These are phyloP conservation scores for Madurella mycetomatis DNA, from an alignment of 2,329 filamentous ascomycete genomes.

Conservation along the genomic window DNA sequence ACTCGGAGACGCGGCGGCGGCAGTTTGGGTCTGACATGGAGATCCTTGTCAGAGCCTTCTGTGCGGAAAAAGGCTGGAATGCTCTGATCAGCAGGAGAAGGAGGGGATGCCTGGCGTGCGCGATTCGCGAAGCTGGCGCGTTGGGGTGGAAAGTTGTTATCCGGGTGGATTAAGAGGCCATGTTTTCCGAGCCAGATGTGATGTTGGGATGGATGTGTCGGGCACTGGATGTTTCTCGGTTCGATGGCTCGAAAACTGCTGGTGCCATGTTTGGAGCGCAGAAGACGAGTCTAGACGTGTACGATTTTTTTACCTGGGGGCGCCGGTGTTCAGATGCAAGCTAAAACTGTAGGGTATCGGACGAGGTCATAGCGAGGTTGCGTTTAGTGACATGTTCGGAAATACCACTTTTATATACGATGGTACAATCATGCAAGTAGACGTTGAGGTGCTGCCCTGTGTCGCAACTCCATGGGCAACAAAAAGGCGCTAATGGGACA, in stretches of 20 bases:
- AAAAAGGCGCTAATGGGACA: too few relatives aligned
- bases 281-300: not conserved
- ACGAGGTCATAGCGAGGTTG: not conserved
- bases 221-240: too few relatives aligned
- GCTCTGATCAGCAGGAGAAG: conserved; percentile 64
- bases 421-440: not conserved
- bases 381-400: not conserved
- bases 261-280: too few relatives aligned
- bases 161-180: conserved; percentile 44
- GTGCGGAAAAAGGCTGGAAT: conserved; percentile 69
- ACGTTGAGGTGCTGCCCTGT: too few relatives aligned
- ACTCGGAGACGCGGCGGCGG: conserved; percentile 51
- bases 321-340: not conserved
- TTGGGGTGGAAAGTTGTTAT: conserved; percentile 66
- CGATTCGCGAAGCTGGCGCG: conserved; percentile 68
- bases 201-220: too few relatives aligned
- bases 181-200: not conserved
- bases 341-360: not conserved
- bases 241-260: too few relatives aligned
- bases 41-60: conserved; percentile 66
- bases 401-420: not conserved
- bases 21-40: conserved; percentile 63
- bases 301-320: not conserved
- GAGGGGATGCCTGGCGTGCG: conserved; percentile 68
- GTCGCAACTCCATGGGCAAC: too few relatives aligned